Evolutionary conservation across 352 stramenopile genomes (phyloP).

Genomic region (Aphanomyces stellatus): DNA sequence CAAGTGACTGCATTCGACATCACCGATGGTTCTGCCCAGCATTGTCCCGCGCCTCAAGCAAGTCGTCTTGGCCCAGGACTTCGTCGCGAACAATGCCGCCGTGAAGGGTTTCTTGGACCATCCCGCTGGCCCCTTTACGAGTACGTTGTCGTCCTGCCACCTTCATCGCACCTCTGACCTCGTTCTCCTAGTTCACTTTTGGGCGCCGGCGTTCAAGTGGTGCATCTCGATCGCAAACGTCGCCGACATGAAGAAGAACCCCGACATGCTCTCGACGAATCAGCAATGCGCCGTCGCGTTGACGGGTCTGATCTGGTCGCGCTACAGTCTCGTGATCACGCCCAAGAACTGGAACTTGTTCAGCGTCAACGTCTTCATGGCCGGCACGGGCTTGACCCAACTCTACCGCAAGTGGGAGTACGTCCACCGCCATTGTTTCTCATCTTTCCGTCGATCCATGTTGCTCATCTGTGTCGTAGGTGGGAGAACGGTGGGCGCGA

Average conservation of each 20-base stretch:
- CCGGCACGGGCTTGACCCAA: slow-evolving; percentile 71
- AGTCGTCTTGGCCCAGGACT: slow-evolving; percentile 57
- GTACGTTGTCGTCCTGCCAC: slow-evolving; percentile 23
- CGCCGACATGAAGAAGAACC: slow-evolving; percentile 68
- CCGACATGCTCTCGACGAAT: slow-evolving; percentile 71
- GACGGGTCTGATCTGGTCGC: slow-evolving; percentile 86
- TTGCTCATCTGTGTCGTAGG: slow-evolving; percentile 16
- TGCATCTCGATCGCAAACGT: slow-evolving; percentile 81
- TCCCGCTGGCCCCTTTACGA: slow-evolving; percentile 79
- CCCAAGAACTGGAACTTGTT: slow-evolving; percentile 90
- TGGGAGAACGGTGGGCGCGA: slow-evolving; percentile 22
- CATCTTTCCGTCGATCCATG: slow-evolving; percentile 14
- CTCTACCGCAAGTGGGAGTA: slow-evolving; percentile 73
- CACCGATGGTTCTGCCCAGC: slow-evolving; percentile 42
- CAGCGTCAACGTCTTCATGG: slow-evolving; percentile 86
- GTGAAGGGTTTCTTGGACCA: slow-evolving; percentile 50
- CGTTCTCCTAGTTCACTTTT: slow-evolving; percentile 78
- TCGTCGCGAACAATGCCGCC: slow-evolving; percentile 63
- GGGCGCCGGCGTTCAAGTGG: slow-evolving; percentile 85
- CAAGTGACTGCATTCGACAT: neutral
- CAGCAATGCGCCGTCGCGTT: slow-evolving; percentile 73
- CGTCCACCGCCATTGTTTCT: neutral
- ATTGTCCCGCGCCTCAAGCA: slow-evolving; percentile 67
- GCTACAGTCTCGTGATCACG: slow-evolving; percentile 83
- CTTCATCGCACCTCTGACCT: neutral